Base-by-base conservation (phyloP, 768 basidiomycete genomes). In the Lactarius pseudohatsudake region DNA sequence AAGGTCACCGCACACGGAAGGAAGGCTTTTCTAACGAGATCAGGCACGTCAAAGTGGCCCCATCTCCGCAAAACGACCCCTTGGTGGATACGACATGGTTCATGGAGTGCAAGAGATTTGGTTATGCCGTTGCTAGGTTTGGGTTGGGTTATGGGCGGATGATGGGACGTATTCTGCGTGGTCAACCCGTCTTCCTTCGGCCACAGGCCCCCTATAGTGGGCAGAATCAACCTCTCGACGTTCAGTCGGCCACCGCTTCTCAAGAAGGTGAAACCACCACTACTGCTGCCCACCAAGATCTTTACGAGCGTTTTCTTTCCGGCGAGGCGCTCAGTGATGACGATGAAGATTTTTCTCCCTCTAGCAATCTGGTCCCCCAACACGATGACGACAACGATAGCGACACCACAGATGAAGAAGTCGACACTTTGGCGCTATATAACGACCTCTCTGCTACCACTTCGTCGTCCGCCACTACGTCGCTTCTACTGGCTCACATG, bases 241-340 rank as follows among this genome's bases (percentile, higher is more conserved):
- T 47, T 18, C 62, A 18, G 15, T 22, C 53, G 28, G 40, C 10
- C 34, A 20, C 4, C 6, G 20, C 16, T n/a, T 28, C 34, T 34
- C 58, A 36, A 43, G 58, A 63, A 40, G 57, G n/a, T 18, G 53
- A 77, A n/a, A 69, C 62, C 34, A 64, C 58, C 20, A 68, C 69
- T n/a, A 68, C 67, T 54, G 77, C 67, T 54, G 77, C 69, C 28
- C 79, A 80, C 5, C 76, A 72, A 32, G 79, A 80, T 43, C 64
- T 82, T 2, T 90, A 89, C 73, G 74, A 76, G 65, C 78, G 82
- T 38, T 90, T 91, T 70, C 75, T 89, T 67, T 78, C 81, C 18
- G 89, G 87, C 13, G 88, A 89, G 61, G 77, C 72, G 7, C 72
- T 85, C 20, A 80, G 77, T 64, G 84, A 84, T 64, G 82, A 84